Evolutionary conservation across 768 basidiomycete genomes (phyloP).

Genomic region (Calocera viscosa): DNA sequence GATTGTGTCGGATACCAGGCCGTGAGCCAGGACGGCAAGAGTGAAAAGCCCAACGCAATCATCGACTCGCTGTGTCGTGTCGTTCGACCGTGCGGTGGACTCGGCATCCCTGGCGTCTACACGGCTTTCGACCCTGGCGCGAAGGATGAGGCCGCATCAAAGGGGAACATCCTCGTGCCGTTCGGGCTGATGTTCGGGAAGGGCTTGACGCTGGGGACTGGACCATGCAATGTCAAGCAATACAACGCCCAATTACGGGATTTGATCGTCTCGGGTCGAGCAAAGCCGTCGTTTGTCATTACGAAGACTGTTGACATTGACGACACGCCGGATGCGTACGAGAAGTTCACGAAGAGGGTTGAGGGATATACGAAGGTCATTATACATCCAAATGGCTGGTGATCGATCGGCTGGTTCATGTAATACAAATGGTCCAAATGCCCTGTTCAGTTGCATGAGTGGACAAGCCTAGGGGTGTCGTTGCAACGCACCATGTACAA

Average conservation of each 20-base stretch:
- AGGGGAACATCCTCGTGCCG: background rate
- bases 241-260: slow-evolving; percentile 46
- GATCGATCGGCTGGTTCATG: background rate
- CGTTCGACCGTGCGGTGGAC: slow-evolving; percentile 16
- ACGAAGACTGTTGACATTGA: slow-evolving; percentile 35
- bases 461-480: no score
- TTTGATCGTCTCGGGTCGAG: slow-evolving; percentile 41
- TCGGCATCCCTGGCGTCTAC: slow-evolving; percentile 41
- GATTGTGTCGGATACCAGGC: slow-evolving; percentile 45
- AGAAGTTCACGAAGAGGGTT: slow-evolving; percentile 42
- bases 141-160: background rate
- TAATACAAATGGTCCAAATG: no score
- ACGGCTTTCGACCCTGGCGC: background rate
- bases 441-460: no score
- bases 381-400: slow-evolving; percentile 3
- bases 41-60: slow-evolving; percentile 39
- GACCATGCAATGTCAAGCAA: slow-evolving; percentile 45
- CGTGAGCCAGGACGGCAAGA: slow-evolving; percentile 41
- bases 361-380: slow-evolving; percentile 39
- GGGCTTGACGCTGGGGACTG: slow-evolving; percentile 40
- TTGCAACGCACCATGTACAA: no score
- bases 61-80: slow-evolving; percentile 14
- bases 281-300: slow-evolving; percentile 44
- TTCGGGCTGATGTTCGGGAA: slow-evolving; percentile 37
- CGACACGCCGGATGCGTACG: slow-evolving; percentile 39